phyloP scores from a whole-genome alignment of 2,329 filamentous ascomycete genomes.

The Beauveria pseudobassiana region DNA sequence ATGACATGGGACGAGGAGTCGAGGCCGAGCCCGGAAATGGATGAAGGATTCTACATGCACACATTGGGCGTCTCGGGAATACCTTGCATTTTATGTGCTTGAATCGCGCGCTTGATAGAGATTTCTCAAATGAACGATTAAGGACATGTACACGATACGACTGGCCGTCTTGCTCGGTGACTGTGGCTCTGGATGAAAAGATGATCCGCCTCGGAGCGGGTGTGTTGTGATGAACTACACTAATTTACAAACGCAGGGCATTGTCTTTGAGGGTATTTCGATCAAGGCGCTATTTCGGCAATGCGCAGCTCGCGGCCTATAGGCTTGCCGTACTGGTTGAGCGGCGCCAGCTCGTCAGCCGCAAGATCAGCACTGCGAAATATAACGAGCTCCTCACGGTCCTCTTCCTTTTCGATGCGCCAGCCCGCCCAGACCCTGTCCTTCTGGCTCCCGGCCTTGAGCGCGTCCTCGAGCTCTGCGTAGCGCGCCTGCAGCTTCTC shows the following conservation, averaged over 20 bases:
- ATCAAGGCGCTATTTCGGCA: neutral
- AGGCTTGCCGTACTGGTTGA: constrained; percentile 12
- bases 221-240: neutral
- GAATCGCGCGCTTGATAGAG: constrained; percentile 30
- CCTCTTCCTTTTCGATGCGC: constrained; percentile 31
- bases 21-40: constrained; percentile 16
- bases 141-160: constrained; percentile 8
- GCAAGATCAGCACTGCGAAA: constrained; percentile 31
- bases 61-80: constrained; percentile 47
- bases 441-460: constrained; percentile 23
- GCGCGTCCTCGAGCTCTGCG: constrained; percentile 22
- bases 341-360: constrained; percentile 23
- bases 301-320: constrained; percentile 1
- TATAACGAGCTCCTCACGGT: constrained; percentile 31
- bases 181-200: neutral
- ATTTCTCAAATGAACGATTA: constrained; percentile 18
- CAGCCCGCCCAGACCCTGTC: constrained; percentile 32
- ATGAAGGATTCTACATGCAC: constrained; percentile 32
- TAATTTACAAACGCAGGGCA: neutral
- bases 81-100: constrained; percentile 44
- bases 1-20: constrained; percentile 8
- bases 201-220: neutral
- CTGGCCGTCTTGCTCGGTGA: neutral
- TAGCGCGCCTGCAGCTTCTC: constrained; percentile 28
- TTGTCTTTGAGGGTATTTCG: too few relatives aligned